These are phyloP conservation scores for Xylaria longipes DNA, from an alignment of 495 filamentous ascomycete species.

Conservation along the genomic window DNA sequence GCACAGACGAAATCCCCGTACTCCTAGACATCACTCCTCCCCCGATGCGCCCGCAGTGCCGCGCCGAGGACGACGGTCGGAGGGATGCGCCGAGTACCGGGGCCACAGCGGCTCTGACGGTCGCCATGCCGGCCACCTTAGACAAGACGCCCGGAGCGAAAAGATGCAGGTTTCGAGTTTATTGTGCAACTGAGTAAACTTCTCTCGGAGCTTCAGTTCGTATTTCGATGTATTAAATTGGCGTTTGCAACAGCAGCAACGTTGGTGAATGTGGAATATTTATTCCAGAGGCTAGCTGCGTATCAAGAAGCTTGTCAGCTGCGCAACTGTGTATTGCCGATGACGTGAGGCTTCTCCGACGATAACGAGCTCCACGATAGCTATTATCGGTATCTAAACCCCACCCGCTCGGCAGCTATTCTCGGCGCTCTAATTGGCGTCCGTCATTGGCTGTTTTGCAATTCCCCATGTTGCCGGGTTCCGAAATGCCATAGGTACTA, in stretches of 20 bases:
- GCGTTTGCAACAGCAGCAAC: not conserved
- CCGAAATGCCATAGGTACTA: conserved; percentile 2
- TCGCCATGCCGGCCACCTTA: conserved; percentile 17
- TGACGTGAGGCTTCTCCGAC: conserved; percentile 8
- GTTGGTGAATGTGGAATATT: not conserved
- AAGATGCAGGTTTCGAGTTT: not conserved
- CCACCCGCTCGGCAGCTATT: not conserved
- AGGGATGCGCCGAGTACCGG: conserved; percentile 17
- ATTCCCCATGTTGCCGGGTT: conserved; percentile 1
- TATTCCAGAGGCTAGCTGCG: not conserved
- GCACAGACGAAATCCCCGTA: conserved; percentile 24
- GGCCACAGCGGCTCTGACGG: conserved; percentile 15
- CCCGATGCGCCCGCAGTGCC: conserved; percentile 27
- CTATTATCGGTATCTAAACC: not conserved
- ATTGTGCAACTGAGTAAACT: not conserved
- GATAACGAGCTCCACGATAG: not conserved
- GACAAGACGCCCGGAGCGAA: not conserved
- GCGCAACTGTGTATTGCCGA: not conserved
- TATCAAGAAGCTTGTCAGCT: not conserved
- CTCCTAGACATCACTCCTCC: not conserved
- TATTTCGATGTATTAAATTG: not conserved
- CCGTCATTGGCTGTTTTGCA: not conserved
- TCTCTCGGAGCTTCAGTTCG: not conserved
- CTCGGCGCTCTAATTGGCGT: conserved; percentile 2
- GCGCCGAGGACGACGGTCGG: conserved; percentile 9